Base-by-base conservation (phyloP, 1,284 basidiomycete species). In the Ceratorhiza oryzae-sativae region DNA sequence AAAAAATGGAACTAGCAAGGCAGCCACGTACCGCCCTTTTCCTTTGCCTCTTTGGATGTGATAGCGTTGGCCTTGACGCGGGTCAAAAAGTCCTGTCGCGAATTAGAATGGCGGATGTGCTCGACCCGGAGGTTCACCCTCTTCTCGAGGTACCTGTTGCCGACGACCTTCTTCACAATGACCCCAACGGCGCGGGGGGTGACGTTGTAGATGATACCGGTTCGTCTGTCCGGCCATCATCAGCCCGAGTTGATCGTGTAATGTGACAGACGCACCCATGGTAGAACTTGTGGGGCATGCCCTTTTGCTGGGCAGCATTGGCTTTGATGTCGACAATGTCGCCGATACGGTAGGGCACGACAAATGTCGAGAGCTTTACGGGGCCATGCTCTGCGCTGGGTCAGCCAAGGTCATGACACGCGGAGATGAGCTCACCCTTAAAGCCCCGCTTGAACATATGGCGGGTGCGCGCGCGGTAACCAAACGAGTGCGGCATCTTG, bases 301-400 rank as follows among this genome's bases (percentile, higher is more conserved):
- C 97, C 92, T 97, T 97, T 89, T 99, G 97, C 84, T 98, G 93
- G 67, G 96, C 94, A 75, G 96, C 90, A 82, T 99, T 98, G 79
- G 97, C 97, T 86, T 97, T 97, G 88, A 99, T 99, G 86, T 99
- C 97, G 79, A 99, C 97, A 80, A 99, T 98, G 83, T 99, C 97
- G 77, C 97, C 97, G 77, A 98, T 88, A 79, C 90, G 90, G 90
- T 92, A 99, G 84, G 89, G 88, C 81, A 91, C 88, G 80, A 99
- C 86, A 90, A 89, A 99, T 67, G 95, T 98, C 77, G 95, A 95
- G 80, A 98, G 77, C 82, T 93, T 93, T 76, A 97, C 87, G 79
- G 89, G 88, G 80, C 97, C 96, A 82, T 95, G 91, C 81, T 97
- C 95, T 96, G 81, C 77, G 76, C 77, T 77, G 70, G 77, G 76